Conservation (phyloP, 2,329 filamentous ascomycete genomes). For the Scleromitrula shiraiana region DNA sequence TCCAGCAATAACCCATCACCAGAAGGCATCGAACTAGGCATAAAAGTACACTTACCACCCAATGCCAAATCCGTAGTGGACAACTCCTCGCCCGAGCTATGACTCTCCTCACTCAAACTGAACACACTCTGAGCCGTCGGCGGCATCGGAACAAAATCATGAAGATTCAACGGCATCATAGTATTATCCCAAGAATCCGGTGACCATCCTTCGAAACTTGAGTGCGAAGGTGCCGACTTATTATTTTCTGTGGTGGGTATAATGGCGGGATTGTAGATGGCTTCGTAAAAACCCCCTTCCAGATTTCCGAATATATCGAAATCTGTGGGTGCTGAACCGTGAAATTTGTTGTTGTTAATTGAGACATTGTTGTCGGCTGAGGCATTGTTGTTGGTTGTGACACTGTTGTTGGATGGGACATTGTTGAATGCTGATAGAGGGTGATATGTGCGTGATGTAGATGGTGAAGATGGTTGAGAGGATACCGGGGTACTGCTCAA, state of each 20-base stretch:
- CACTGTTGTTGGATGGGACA: constrained; percentile 18
- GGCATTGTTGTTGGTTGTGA: constrained; percentile 23
- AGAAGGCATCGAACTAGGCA: not conserved
- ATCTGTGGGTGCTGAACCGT: constrained; percentile 53
- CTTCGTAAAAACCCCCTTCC: too few relatives aligned
- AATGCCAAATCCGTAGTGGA: constrained; percentile 22
- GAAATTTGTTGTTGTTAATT: constrained; percentile 33
- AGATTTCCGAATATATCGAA: constrained; percentile 83
- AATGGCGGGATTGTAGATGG: too few relatives aligned
- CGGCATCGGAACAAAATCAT: constrained; percentile 28
- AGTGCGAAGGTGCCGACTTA: constrained; percentile 12
- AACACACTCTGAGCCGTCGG: constrained; percentile 44
- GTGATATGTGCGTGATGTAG: constrained; percentile 18
- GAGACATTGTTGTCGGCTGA: not conserved
- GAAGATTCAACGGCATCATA: constrained; percentile 33
- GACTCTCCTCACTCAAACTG: constrained; percentile 52
- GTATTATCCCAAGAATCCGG: constrained; percentile 45
- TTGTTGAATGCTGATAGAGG: constrained; percentile 17
- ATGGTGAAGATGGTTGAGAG: constrained; percentile 43
- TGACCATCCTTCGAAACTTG: constrained; percentile 40
- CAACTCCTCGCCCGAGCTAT: constrained; percentile 43
- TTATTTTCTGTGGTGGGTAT: constrained; percentile 11
- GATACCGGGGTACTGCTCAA: constrained; percentile 39
- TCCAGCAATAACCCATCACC: not conserved
- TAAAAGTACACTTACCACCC: not conserved